phyloP scores from a whole-genome alignment of 2,329 filamentous ascomycete genomes.

The Aspergillus sp. region DNA sequence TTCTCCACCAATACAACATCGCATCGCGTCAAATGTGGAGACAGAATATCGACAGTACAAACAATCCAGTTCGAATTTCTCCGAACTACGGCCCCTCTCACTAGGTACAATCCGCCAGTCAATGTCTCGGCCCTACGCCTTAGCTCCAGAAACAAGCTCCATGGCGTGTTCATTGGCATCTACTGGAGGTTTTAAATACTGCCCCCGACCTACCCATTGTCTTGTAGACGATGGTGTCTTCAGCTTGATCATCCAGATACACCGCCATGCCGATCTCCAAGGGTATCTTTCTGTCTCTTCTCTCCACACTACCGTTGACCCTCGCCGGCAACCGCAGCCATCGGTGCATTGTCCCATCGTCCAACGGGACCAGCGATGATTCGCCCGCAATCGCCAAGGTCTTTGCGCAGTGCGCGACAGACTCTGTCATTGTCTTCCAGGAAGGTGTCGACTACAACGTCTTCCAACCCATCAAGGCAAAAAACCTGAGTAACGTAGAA shows the following conservation, averaged over 20 bases:
- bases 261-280: background rate
- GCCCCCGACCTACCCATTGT: background rate
- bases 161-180: background rate
- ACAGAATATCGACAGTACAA: background rate
- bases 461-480: conserved; percentile 38
- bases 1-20: conserved; percentile 12
- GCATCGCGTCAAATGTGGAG: background rate
- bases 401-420: conserved; percentile 35
- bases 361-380: conserved; percentile 40
- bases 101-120: background rate
- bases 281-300: background rate
- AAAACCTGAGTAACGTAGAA: conserved; percentile 42
- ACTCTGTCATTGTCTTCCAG: conserved; percentile 35
- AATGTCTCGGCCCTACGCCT: background rate
- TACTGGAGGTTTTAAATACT: background rate
- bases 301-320: conserved; percentile 1
- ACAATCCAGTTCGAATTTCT: background rate
- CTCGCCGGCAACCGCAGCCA: conserved; percentile 2
- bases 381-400: conserved; percentile 37
- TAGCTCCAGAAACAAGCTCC: background rate
- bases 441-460: conserved; percentile 44
- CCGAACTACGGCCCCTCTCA: background rate
- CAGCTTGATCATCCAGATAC: background rate
- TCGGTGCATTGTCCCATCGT: conserved; percentile 24
- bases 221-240: no score